Base-by-base conservation (phyloP, 108 stramenopile species). In the Nitzschia putrida region DNA sequence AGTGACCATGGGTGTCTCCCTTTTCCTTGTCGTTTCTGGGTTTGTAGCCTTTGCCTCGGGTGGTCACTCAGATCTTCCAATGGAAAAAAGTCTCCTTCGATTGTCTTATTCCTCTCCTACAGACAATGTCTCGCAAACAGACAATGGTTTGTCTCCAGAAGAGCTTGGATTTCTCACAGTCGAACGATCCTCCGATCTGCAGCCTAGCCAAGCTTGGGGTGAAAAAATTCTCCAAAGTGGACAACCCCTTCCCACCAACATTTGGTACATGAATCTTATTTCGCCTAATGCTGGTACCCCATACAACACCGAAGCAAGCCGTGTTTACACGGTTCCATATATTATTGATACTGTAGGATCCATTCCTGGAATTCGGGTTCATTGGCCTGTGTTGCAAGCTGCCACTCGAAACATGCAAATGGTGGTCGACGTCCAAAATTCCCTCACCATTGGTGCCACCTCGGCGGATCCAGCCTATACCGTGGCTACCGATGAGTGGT, bases 241-340 rank as follows among this genome's bases (percentile, higher is more conserved):
- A 37, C 44, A 50, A 16, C 64, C 72, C 11, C 43, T 73, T 21
- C 72, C 72, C 12, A 73, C 72, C 22, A 73, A 73, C 45, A 65
- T 47, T 22, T 73, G 72, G 72, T 73, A 73, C 25, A 40, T 73
- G 63, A 73, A 73, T 24, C 56, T 73, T 3, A 44, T 73, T 11
- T 73, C 72, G 8, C 72, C 56, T 3, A 43, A 37, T 21, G 72
- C 72, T 4, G 63, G 45, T 11, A 23, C 9, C 38, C 54, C 72
- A 69, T 57, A 80, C 18, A 66, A 69, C 43, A 18, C 47, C 14
- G 76, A 75, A 58, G 60, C 68, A 7, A 80, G 85, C 47, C 55
- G 82, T 53, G 86, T 81, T 0, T 77, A 88, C 58, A 86, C 85
- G 8, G 73, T 88, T 26, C 88, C 88, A 10, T 89, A 87, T 69